Base-by-base conservation (phyloP, 2,329 filamentous ascomycete species). In the Fusarium aywerte region DNA sequence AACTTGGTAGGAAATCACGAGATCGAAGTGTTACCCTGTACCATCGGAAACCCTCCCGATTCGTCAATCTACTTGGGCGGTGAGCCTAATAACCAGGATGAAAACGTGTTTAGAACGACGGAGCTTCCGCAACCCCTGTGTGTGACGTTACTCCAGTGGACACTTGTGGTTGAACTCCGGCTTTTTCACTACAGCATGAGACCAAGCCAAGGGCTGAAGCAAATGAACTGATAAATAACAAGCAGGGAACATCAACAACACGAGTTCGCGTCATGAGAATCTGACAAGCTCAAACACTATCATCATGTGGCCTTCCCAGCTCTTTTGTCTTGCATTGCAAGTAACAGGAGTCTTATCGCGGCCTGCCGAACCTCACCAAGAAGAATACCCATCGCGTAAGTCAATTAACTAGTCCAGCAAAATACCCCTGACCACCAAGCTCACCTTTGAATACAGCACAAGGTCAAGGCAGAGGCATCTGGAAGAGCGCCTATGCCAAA, bases 401-500 rank as follows among this genome's bases (percentile, higher is more conserved):
- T 4, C 9, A 25, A 20, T 36, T 35, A 13, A 33, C 23, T 49
- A 31, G 43, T 5, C 35, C 29, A 20, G 43, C 31, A 39, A 8
- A 9, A 7, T 33, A 11, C 65, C 54, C 61, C 53, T 51, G 33
- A 60, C 18, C 12, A 4, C 4, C 23, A 39, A 44, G 49, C 67
- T 69, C 56, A 67, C 21, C 20, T 15, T 35, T 12, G 12, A 13
- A 18, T 9, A 11, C 56, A 72, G 65, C 68, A 6, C 31, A 35
- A 45, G 65, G 58, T 10, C 16, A 25, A 3, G 70, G 67, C 4
- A 63, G 27, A 45, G 80, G 79, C 2, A 58, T 57, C 27, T 91
- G 89, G 89, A 79, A 80, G 9, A 78, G 80, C 25, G 87, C 88
- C 39, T 90, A 90, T 70, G 76, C 77, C 40, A 86, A 84, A 63